These are phyloP conservation scores for Paecilomyces formosus DNA, from an alignment of 2,329 filamentous ascomycete species.

Conservation along the genomic window DNA sequence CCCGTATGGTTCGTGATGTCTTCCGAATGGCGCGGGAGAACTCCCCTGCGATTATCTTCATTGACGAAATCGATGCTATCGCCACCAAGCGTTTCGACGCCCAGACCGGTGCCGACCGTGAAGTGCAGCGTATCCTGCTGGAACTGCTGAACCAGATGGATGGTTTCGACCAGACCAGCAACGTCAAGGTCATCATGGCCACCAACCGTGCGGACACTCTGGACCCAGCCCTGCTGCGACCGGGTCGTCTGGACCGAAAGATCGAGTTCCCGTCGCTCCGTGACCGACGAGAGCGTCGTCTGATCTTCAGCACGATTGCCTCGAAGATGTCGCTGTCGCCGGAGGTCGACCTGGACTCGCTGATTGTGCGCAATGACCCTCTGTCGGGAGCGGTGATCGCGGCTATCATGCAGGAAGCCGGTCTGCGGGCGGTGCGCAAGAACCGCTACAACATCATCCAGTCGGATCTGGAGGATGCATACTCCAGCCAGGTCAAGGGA, in stretches of 20 bases:
- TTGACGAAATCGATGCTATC: conserved; percentile 98
- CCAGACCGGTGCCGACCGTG: conserved; percentile 93
- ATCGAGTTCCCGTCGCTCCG: conserved; percentile 97
- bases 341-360: conserved; percentile 89
- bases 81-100: conserved; percentile 99
- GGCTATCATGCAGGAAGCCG: conserved; percentile 98
- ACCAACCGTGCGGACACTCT: conserved; percentile 96
- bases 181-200: conserved; percentile 99
- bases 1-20: conserved; percentile 97
- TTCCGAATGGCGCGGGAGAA: conserved; percentile 99
- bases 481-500: conserved; percentile 92
- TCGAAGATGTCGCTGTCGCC: conserved; percentile 94
- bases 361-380: conserved; percentile 95
- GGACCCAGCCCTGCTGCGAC: conserved; percentile 84
- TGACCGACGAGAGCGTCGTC: conserved; percentile 85
- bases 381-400: conserved; percentile 93
- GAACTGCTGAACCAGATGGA: conserved; percentile 99
- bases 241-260: conserved; percentile 90
- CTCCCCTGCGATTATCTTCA: conserved; percentile 97
- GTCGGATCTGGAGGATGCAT: conserved; percentile 90
- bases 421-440: conserved; percentile 87
- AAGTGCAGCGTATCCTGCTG: conserved; percentile 96
- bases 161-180: conserved; percentile 96
- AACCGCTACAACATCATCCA: conserved; percentile 99
- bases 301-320: conserved; percentile 97